Base-by-base conservation (phyloP, 1,284 basidiomycete species). In the Sutorius eximius region DNA sequence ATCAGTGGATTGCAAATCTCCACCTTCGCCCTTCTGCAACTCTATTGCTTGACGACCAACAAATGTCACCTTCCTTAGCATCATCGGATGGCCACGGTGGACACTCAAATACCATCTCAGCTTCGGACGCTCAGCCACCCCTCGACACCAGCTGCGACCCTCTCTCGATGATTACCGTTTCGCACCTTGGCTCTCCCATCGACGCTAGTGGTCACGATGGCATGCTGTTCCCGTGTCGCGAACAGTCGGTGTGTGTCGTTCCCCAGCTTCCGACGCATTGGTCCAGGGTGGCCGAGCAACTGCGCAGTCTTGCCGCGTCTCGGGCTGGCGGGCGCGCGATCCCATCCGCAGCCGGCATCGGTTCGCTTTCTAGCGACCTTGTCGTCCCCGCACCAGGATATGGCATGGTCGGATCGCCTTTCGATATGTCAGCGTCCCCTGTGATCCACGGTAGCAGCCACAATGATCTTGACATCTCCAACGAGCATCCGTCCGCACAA, bases 361-460 rank as follows among this genome's bases (percentile, higher is more conserved):
- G 37, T 20, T n/a, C 51, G 34, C 51, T 57, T 50, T 37, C 43
- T 18, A 34, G 15, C 48, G 53, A 36, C 34, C 29, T 65, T 5
- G 52, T 34, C 3, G 46, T 55, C 37, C 62, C 59, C 27, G 15
- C 29, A 9, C 47, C 42, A 18, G 18, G 29, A 0, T 53, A 53
- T 33, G 38, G 51, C 29, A 47, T 45, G 11, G 44, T 49, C 30
- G 52, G 59, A 11, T 57, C 65, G 24, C 55, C 65, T 9, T 63
- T 66, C 29, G 67, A 74, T 53, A 44, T 71, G 15, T 74, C 77
- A 8, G 72, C 73, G 18, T 52, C 73, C 2, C 72, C 73, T 5
- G 73, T 76, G 24, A 57, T 62, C 16, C 70, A 68, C 56, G 75
- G 72, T 59, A 73, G 65, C 56, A 73, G 71, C 53, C 71, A 65